Conservation (phyloP, 1,284 basidiomycete species). For the Chondrostereum purpureum region DNA sequence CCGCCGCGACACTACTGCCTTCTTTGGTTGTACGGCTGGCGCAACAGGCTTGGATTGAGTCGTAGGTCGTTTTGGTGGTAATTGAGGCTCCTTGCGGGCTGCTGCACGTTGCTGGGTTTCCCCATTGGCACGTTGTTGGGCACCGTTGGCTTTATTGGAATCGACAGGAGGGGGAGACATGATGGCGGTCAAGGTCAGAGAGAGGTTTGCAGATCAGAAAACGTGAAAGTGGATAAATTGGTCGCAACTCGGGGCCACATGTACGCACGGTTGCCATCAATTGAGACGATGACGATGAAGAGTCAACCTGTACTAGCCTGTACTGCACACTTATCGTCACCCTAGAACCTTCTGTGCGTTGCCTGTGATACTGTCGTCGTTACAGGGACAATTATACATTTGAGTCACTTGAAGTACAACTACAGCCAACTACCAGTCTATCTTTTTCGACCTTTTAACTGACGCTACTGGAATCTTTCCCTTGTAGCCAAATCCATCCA, state of each 20-base stretch:
- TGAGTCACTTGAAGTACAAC: background rate
- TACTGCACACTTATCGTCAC: no score
- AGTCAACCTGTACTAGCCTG: no score
- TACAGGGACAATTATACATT: constrained; percentile 5
- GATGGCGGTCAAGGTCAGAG: constrained; percentile 7
- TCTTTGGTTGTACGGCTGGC: constrained; percentile 33
- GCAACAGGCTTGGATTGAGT: constrained; percentile 16
- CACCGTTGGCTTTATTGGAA: constrained; percentile 1
- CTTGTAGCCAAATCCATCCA: constrained; percentile 89
- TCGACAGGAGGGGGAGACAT: constrained; percentile 9
- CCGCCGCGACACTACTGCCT: constrained; percentile 50
- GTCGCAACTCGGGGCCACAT: background rate
- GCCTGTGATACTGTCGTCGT: background rate
- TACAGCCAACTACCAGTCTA: constrained; percentile 65
- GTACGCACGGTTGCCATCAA: background rate
- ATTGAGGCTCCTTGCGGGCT: background rate
- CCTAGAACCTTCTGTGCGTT: no score
- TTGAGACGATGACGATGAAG: no score
- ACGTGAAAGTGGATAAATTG: background rate
- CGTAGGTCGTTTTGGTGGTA: constrained; percentile 3
- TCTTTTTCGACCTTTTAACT: constrained; percentile 42
- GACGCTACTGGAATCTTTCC: constrained; percentile 59
- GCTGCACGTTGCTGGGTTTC: background rate
- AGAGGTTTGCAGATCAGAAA: constrained; percentile 2
- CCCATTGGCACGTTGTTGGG: constrained; percentile 3